Conservation (phyloP, 495 filamentous ascomycete genomes). For the Talaromyces thailandensis region DNA sequence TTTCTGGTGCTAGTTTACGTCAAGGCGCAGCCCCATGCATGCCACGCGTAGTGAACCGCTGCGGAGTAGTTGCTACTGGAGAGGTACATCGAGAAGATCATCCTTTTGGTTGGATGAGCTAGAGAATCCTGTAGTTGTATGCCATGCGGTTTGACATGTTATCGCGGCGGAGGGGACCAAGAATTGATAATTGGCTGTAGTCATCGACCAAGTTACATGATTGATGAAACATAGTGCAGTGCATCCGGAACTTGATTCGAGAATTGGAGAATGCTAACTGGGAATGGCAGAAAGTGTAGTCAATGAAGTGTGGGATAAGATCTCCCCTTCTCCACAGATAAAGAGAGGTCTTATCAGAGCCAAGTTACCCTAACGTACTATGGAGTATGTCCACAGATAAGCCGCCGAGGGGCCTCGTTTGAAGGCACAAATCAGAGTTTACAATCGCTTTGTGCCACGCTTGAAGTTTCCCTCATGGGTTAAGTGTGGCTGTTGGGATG, state of each 20-base stretch:
- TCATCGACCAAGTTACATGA: background rate
- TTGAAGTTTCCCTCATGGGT: conserved; percentile 1
- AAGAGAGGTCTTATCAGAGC: background rate
- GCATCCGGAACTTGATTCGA: background rate
- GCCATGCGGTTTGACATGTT: background rate
- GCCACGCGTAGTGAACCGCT: background rate
- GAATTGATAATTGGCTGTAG: background rate
- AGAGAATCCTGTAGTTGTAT: background rate
- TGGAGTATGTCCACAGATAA: background rate
- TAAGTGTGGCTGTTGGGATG: background rate
- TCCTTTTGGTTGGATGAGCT: background rate
- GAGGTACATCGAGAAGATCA: background rate
- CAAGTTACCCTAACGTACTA: background rate
- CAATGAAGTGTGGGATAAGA: background rate
- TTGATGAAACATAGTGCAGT: background rate
- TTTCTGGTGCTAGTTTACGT: background rate
- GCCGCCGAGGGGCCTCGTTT: background rate
- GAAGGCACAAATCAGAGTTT: background rate
- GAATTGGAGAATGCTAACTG: background rate
- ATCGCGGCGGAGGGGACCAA: background rate
- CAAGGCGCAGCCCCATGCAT: background rate
- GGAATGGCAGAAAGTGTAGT: background rate
- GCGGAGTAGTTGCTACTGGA: background rate
- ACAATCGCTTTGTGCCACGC: background rate
- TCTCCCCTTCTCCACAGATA: background rate